Base-by-base conservation (phyloP, 176 grass and related monocot species). In the Puccinellia tenuiflora region DNA sequence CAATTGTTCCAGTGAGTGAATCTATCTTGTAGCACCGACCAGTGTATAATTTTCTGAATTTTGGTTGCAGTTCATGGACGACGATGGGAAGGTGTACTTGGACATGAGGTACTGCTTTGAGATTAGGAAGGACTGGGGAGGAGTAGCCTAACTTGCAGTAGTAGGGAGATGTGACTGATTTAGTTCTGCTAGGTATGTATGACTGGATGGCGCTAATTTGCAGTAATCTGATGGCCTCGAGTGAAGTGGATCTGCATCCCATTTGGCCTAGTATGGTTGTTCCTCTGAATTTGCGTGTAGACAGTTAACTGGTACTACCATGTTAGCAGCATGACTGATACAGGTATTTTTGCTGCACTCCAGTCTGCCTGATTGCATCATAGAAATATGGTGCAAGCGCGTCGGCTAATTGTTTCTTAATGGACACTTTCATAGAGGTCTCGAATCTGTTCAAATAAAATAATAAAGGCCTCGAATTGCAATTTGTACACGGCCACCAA, bases 81-180 rank as follows among this genome's bases (percentile, higher is more conserved):
- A 95, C 48, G 92, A 95, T 75, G 90, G 90, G 18, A 92, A 95
- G 48, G 84, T 80, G 61, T 95, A 92, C 78, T 81, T 95, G 81
- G 92, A 95, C 52, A 92, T 92, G 90, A 87, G 54, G 69, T 95
- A 95, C 81, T 85, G 89, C 79, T 95, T 95, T 59, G 92, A 95
- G 52, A 95, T 95, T 73, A 92, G 87, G 68, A 95, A 92, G 82
- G 92, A 95, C 1, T 95, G 92, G 92, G 82, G 79, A 53, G 40
- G 60, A 61, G 57, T 16, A 21, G 30, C n/a, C 45, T 48, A 20
- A 48, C 42, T 30, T 14, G 26, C 31, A 16, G 10, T 26, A 60
- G 60, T 31, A 63, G 26, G 60, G 28, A 7, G 28, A 63, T 63
- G 28, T 31, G 5, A 21, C 29, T 9, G 30, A 2, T 65, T 20